Conservation (phyloP, 2,329 filamentous ascomycete genomes). For the Sporothrix luriei region DNA sequence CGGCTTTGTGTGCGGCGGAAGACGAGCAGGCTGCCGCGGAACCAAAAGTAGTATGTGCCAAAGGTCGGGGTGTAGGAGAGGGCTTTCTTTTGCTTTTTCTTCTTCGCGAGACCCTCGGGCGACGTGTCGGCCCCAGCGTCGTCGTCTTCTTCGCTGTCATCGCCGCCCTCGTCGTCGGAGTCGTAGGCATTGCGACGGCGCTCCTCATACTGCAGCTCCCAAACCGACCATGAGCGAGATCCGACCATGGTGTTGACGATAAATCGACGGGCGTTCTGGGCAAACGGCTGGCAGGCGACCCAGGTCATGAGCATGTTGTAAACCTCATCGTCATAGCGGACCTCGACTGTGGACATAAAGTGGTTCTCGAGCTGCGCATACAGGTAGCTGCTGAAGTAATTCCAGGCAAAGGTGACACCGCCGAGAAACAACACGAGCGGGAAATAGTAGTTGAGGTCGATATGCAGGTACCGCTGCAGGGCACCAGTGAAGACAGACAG, state of each 20-base stretch:
- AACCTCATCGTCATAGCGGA: conserved; percentile 70
- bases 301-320: conserved; percentile 73
- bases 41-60: conserved; percentile 71
- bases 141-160: conserved; percentile 41
- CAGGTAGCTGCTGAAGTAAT: conserved; percentile 55
- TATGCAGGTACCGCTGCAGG: conserved; percentile 58
- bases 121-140: neutral
- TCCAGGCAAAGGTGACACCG: conserved; percentile 54
- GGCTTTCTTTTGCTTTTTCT: conserved; percentile 49
- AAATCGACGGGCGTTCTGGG: conserved; percentile 61
- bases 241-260: conserved; percentile 66
- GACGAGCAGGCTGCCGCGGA: conserved; percentile 58
- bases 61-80: conserved; percentile 67
- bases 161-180: conserved; percentile 44
- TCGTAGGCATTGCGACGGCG: conserved; percentile 45
- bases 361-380: conserved; percentile 54
- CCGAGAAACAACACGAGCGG: conserved; percentile 58
- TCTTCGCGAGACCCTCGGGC: conserved; percentile 25
- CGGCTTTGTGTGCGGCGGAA: conserved; percentile 58
- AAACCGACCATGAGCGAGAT: conserved; percentile 55
- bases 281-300: conserved; percentile 65
- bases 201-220: conserved; percentile 50
- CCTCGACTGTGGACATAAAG: conserved; percentile 67
- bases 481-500: conserved; percentile 61
- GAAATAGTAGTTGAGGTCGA: conserved; percentile 66